Conservation (phyloP, 352 stramenopile species). For the Globisporangium ultimum region DNA sequence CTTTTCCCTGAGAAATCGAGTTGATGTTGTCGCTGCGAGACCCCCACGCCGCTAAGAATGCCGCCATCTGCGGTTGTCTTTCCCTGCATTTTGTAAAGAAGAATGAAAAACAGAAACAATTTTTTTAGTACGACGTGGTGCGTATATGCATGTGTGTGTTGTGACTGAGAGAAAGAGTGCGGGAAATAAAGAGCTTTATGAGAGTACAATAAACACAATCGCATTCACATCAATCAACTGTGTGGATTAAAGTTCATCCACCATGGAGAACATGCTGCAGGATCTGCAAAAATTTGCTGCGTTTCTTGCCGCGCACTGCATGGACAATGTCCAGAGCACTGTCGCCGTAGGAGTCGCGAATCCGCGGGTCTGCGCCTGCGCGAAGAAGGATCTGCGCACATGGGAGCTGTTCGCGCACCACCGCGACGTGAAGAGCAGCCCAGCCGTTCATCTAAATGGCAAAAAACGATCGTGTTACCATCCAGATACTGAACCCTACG, state of each 20-base stretch:
- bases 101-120: neutral
- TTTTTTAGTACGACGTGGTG: slow-evolving; percentile 1
- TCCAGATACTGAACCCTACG: neutral
- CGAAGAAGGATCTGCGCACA: slow-evolving; percentile 50
- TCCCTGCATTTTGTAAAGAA: neutral
- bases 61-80: neutral
- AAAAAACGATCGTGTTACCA: too few relatives aligned
- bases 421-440: slow-evolving; percentile 64
- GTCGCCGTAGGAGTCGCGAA: slow-evolving; percentile 61
- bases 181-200: too few relatives aligned
- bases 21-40: neutral
- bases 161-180: neutral
- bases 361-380: slow-evolving; percentile 27
- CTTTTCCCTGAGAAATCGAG: neutral
- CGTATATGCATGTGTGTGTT: neutral
- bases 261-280: slow-evolving; percentile 26
- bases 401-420: slow-evolving; percentile 38
- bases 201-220: neutral
- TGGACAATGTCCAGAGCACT: slow-evolving; percentile 33
- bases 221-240: neutral
- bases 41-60: neutral
- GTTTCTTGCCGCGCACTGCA: slow-evolving; percentile 39
- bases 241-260: neutral
- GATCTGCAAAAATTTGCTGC: slow-evolving; percentile 35
- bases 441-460: slow-evolving; percentile 54